A percentile compares a stretch with the other conserved stretches of the same genome.
Conservation (phyloP, 768 basidiomycete species). For the Tylopilus rubrobrunneus region DNA sequence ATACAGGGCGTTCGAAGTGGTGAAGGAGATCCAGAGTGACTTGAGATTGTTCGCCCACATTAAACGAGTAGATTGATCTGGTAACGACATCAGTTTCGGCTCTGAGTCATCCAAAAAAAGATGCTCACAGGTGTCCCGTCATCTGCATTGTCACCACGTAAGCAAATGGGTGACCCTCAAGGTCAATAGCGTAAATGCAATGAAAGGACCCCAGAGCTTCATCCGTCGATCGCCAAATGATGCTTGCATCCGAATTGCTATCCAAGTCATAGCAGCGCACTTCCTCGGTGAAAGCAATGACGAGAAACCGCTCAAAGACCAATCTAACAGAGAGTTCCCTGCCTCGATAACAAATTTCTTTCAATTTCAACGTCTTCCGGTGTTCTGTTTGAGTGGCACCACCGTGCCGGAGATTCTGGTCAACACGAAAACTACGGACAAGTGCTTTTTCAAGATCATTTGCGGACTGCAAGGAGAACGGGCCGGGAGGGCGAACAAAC, state of each 20-base stretch:
- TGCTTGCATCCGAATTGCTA: no score
- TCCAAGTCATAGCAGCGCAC: slow-evolving; percentile 3
- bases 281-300: slow-evolving; percentile 11
- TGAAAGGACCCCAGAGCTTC: background rate
- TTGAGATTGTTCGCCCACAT: background rate
- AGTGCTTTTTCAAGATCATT: slow-evolving; percentile 13
- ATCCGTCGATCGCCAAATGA: no score
- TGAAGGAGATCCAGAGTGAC: slow-evolving; percentile 10
- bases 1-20: slow-evolving; percentile 5
- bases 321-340: background rate
- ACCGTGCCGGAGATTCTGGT: slow-evolving; percentile 1
- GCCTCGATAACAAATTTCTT: slow-evolving; percentile 4
- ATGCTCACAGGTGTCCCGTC: slow-evolving; percentile 1
- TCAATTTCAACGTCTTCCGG: background rate
- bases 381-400: background rate
- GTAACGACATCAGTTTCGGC: background rate
- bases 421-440: slow-evolving; percentile 7
- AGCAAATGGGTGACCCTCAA: slow-evolving; percentile 4
- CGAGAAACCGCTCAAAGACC: slow-evolving; percentile 14
- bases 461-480: background rate
- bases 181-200: slow-evolving; percentile 9
- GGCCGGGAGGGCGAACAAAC: slow-evolving; percentile 16
- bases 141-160: slow-evolving; percentile 6
- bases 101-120: background rate
- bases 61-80: slow-evolving; percentile 12